Base-by-base conservation (phyloP, 768 basidiomycete species). In the Leucosporidium creatinivorum region DNA sequence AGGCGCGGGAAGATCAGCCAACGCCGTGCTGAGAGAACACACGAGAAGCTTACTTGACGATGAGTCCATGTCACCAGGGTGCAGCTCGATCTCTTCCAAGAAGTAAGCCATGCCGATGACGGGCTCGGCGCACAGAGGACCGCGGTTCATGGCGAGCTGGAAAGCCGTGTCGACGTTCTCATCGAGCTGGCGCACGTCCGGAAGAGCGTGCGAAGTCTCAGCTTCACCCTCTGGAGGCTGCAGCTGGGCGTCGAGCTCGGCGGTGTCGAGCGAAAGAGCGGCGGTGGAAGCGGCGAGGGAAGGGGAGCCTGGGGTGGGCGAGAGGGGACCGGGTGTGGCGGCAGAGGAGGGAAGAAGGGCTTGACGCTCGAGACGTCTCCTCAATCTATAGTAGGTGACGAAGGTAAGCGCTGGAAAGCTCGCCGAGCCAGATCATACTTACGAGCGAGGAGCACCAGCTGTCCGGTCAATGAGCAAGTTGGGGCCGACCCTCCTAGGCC, bases 91-190 rank as follows among this genome's bases (percentile, higher is more conserved):
- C 31, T 80, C 81, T 76, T 97, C 93, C 1, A 97, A 83, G 68
- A 94, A 89, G 79, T 88, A 98, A 0, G 87, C 91, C 80, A 99
- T 80, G 0, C 94, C 94, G 72, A 93, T 88, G 12, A 97, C 85
- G 2, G 96, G 96, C 77, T 99, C 96, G 10, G 87, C 88, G 73
- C 96, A 98, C 25, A 99, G 79, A 18, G 96, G 94, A 0, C 96
- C 96, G 78, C 93, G 91, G 77, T 92, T 88, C 2, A 88, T 88
- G 0, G 92, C 93, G 57, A 98, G 83, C 79, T 96, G 93, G 79
- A 99, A 99, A 2, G 93, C 94, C 6, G 87, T 88, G 77, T 97
- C 93, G 36, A 98, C 82, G 70, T 88, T 83, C 63, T 85, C 85
- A 72, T 93, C 87, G 69, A 97, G 89, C 69, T 91, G 85, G n/a